phyloP scores from a whole-genome alignment of 2,329 filamentous ascomycete species.

The Endoconidiophora polonica region DNA sequence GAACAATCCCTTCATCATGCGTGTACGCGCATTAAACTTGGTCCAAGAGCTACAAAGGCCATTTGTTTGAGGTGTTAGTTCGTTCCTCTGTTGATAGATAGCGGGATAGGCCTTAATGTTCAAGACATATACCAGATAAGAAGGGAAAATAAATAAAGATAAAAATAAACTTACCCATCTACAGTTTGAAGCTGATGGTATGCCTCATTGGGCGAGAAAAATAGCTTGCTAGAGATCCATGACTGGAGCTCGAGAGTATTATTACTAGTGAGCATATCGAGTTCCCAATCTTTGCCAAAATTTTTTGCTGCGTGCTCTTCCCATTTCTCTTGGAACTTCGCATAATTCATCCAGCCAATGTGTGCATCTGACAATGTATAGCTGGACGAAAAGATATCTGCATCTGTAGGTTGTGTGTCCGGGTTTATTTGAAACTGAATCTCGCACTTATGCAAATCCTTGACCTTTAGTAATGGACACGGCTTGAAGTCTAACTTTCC shows the following conservation, averaged over 20 bases:
- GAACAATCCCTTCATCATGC: constrained; percentile 57
- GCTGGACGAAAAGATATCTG: constrained; percentile 29
- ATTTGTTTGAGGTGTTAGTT: constrained; percentile 12
- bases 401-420: constrained; percentile 15
- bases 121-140: too few relatives aligned
- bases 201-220: constrained; percentile 43
- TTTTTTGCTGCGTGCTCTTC: not conserved
- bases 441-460: constrained; percentile 35
- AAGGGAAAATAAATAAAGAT: too few relatives aligned
- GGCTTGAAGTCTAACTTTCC: constrained; percentile 15
- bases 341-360: constrained; percentile 6
- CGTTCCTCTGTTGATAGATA: not conserved
- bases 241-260: constrained; percentile 17
- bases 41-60: constrained; percentile 30
- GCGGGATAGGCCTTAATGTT: too few relatives aligned
- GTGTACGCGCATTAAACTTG: constrained; percentile 50
- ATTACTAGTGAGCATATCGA: not conserved
- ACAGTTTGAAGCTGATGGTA: constrained; percentile 34
- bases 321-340: not conserved
- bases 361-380: constrained; percentile 22
- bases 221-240: constrained; percentile 47
- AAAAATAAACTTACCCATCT: constrained; percentile 29
- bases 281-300: not conserved
- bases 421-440: constrained; percentile 41
- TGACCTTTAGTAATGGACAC: constrained; percentile 26